phyloP scores from a whole-genome alignment of 768 basidiomycete genomes.

The Sarcodon aspratus region DNA sequence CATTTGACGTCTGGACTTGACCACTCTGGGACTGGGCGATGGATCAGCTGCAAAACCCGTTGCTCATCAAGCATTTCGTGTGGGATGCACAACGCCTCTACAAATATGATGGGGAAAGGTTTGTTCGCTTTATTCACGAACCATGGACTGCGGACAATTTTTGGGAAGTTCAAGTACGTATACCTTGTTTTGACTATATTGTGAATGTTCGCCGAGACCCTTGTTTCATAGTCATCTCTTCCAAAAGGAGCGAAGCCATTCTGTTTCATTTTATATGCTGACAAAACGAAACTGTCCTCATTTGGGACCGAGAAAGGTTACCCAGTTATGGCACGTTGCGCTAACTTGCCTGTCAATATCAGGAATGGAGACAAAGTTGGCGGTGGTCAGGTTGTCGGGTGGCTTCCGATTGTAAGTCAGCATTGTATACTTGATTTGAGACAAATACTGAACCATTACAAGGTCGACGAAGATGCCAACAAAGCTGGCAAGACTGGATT shows the following conservation, averaged over 20 bases:
- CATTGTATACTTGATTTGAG: neutral
- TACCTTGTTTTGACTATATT: neutral
- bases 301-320: conserved; percentile 13
- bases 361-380: conserved; percentile 10
- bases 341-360: conserved; percentile 10
- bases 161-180: conserved; percentile 26
- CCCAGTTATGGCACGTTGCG: conserved; percentile 7
- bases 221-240: conserved; percentile 3
- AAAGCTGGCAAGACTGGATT: conserved; percentile 5
- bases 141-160: conserved; percentile 25
- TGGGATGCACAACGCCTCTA: conserved; percentile 22
- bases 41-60: conserved; percentile 16
- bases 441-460: neutral
- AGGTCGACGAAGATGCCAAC: conserved; percentile 4
- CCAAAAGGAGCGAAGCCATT: conserved; percentile 5
- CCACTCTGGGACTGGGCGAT: conserved; percentile 17
- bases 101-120: conserved; percentile 16
- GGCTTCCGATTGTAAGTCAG: conserved; percentile 13
- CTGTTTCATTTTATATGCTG: conserved; percentile 9
- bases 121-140: conserved; percentile 20
- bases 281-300: conserved; percentile 9
- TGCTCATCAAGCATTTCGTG: conserved; percentile 12
- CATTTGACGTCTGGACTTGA: conserved; percentile 11
- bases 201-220: neutral
- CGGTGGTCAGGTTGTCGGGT: conserved; percentile 12